Conservation (phyloP, 1,284 basidiomycete species). For the Cutaneotrichosporon sp. region DNA sequence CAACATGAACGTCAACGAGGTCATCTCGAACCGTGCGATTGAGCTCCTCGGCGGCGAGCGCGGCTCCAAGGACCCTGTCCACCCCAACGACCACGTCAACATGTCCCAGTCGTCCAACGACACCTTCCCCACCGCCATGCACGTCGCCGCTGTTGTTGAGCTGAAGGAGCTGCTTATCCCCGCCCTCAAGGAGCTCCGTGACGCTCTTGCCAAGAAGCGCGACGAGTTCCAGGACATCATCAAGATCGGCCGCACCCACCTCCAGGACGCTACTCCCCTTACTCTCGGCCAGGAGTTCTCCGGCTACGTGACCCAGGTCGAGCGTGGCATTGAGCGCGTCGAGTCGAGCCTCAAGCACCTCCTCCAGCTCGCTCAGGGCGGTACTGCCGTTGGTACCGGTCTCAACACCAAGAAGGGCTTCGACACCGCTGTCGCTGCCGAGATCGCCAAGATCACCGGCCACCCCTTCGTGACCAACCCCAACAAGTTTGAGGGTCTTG, state of each 20-base stretch:
- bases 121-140: constrained; percentile 99
- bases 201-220: constrained; percentile 76
- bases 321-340: constrained; percentile 84
- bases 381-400: constrained; percentile 97
- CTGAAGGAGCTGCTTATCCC: constrained; percentile 77
- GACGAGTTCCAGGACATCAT: constrained; percentile 83
- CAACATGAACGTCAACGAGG: constrained; percentile 99
- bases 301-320: constrained; percentile 93
- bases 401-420: constrained; percentile 97
- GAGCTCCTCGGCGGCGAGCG: constrained; percentile 93
- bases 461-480: constrained; percentile 90
- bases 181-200: constrained; percentile 74
- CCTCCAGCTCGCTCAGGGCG: constrained; percentile 90
- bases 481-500: constrained; percentile 99
- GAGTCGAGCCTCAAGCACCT: constrained; percentile 79
- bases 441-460: constrained; percentile 89
- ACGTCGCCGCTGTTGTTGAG: constrained; percentile 91
- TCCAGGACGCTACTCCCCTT: constrained; percentile 96
- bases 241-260: constrained; percentile 97
- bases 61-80: constrained; percentile 94
- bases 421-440: constrained; percentile 86
- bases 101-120: constrained; percentile 99
- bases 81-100: constrained; percentile 99
- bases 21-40: constrained; percentile 97
- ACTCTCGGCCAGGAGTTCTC: constrained; percentile 99